Evolutionary conservation across 805 yeast genomes (phyloP).

Genomic region (Metschnikowia gelsemii): DNA sequence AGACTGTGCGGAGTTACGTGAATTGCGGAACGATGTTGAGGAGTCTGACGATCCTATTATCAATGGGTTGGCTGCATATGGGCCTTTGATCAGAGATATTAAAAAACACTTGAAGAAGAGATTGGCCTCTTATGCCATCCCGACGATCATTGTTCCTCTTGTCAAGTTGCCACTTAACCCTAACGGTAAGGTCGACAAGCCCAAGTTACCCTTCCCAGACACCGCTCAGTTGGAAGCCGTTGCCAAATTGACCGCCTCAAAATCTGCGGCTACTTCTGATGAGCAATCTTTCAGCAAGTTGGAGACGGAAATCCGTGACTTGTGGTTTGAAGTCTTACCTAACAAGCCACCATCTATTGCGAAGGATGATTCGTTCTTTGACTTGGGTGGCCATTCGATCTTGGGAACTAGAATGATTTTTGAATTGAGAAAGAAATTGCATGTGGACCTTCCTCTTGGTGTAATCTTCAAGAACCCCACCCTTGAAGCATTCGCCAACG

Average conservation of each 20-base stretch:
- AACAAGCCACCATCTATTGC: conserved; percentile 75
- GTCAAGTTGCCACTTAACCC: conserved; percentile 89
- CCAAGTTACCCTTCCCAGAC: conserved; percentile 93
- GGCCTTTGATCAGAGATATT: conserved; percentile 75
- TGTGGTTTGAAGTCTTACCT: conserved; percentile 87
- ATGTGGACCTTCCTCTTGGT: conserved; percentile 84
- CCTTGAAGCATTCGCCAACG: conserved; percentile 70
- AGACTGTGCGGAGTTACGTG: conserved; percentile 43
- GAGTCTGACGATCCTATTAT: conserved; percentile 63
- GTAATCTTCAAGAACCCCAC: conserved; percentile 89
- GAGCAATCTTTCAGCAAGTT: conserved; percentile 51
- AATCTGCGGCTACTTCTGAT: conserved; percentile 46
- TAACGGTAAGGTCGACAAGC: conserved; percentile 97
- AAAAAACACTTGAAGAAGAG: conserved; percentile 76
- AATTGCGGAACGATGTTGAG: conserved; percentile 50
- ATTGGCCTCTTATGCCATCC: conserved; percentile 91
- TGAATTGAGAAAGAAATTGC: conserved; percentile 74
- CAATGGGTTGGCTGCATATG: conserved; percentile 71
- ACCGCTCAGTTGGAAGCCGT: conserved; percentile 80
- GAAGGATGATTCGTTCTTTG: conserved; percentile 88
- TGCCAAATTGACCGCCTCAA: conserved; percentile 46
- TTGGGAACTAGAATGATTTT: conserved; percentile 96
- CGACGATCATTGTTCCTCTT: conserved; percentile 87
- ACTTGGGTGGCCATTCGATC: conserved; percentile 96
- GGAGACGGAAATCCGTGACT: conserved; percentile 68